These are phyloP conservation scores for Yamadazyma laniorum DNA, from an alignment of 805 yeast genomes.

Conservation along the genomic window DNA sequence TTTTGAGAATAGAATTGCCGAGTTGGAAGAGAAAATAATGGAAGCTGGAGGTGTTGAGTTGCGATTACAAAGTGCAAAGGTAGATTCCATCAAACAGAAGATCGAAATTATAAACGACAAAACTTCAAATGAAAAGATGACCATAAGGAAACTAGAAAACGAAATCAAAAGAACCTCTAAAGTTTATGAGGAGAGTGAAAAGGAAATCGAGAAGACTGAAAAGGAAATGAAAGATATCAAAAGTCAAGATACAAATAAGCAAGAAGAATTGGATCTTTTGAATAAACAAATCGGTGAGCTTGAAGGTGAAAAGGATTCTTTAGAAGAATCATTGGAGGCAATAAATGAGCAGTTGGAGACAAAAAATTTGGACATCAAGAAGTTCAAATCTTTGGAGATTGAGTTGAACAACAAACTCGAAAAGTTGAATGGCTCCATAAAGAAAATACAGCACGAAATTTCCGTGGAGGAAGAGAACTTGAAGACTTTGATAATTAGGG, in stretches of 20 bases:
- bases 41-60: constrained; percentile 88
- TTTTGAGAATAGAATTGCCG: constrained; percentile 54
- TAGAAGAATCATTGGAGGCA: constrained; percentile 39
- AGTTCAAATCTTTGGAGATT: constrained; percentile 61
- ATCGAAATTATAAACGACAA: constrained; percentile 59
- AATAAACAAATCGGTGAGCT: constrained; percentile 28
- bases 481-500: constrained; percentile 48
- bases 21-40: constrained; percentile 74
- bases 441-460: constrained; percentile 39
- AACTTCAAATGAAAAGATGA: constrained; percentile 54
- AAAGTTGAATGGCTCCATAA: constrained; percentile 39
- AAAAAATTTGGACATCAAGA: constrained; percentile 48
- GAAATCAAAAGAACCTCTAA: constrained; percentile 57
- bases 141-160: constrained; percentile 59
- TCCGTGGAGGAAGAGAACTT: constrained; percentile 41
- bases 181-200: constrained; percentile 43
- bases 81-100: constrained; percentile 68
- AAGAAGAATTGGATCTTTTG: constrained; percentile 32
- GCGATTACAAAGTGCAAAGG: constrained; percentile 75
- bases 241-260: constrained; percentile 19
- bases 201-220: constrained; percentile 40
- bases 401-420: constrained; percentile 66
- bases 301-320: constrained; percentile 38
- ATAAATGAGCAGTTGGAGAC: constrained; percentile 28
- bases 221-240: constrained; percentile 23